A percentile compares a stretch with the other conserved stretches of the same genome.
phyloP scores from a whole-genome alignment of 1,284 basidiomycete species.

The Boletellus sp. region DNA sequence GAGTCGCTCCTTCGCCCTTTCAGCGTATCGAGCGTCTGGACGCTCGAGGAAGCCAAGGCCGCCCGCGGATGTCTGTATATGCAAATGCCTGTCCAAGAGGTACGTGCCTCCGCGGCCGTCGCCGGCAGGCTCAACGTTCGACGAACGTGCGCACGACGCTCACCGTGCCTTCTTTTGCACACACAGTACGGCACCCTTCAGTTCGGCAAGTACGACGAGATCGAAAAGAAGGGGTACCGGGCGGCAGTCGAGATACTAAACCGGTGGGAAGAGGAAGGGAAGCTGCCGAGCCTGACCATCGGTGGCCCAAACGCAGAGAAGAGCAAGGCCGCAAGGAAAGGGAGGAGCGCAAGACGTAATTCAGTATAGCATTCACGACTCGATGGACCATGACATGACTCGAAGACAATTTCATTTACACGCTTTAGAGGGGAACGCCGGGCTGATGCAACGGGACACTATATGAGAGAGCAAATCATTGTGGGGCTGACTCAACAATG shows the following conservation, averaged over 20 bases:
- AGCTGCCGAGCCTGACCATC: slow-evolving; percentile 69
- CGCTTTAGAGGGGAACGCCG: slow-evolving; percentile 4
- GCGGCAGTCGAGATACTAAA: slow-evolving; percentile 73
- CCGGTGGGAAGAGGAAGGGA: slow-evolving; percentile 80
- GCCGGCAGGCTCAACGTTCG: too few species aligned
- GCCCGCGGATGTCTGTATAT: slow-evolving; percentile 89
- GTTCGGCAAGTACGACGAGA: slow-evolving; percentile 79
- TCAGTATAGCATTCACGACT: slow-evolving; percentile 46
- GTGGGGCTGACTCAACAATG: too few species aligned
- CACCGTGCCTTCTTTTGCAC: too few species aligned
- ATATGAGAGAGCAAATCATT: slow-evolving; percentile 29
- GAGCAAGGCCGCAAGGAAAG: slow-evolving; percentile 56
- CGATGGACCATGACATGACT: neutral
- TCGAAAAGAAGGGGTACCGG: slow-evolving; percentile 79
- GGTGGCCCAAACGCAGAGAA: slow-evolving; percentile 45
- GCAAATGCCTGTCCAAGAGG: slow-evolving; percentile 91
- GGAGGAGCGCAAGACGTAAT: slow-evolving; percentile 72
- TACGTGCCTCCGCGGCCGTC: slow-evolving; percentile 26
- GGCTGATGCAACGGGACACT: slow-evolving; percentile 12
- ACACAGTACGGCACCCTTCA: slow-evolving; percentile 74
- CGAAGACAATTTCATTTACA: slow-evolving; percentile 23
- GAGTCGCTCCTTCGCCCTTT: slow-evolving; percentile 4
- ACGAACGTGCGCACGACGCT: too few species aligned
- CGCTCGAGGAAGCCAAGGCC: slow-evolving; percentile 90
- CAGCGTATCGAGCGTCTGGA: slow-evolving; percentile 95